Evolutionary conservation across 306 rosid species (phyloP).

Genomic region (Delonix regia): DNA sequence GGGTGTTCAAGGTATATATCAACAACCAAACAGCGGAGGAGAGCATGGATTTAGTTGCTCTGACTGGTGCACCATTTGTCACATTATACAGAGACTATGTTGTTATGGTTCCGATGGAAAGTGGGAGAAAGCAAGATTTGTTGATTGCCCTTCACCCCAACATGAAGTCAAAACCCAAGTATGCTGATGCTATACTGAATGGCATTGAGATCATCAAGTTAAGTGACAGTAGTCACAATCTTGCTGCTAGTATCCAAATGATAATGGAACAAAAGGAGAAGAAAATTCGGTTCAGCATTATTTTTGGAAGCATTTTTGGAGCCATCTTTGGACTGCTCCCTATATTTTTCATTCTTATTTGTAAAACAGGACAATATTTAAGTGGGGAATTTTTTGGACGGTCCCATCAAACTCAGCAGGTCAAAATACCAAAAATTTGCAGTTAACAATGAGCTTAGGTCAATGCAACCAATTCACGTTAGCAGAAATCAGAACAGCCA

Average conservation of each 20-base stretch:
- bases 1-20: conserved; percentile 49
- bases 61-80: conserved; percentile 30
- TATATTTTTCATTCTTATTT: conserved; percentile 1
- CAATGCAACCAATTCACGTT: conserved; percentile 40
- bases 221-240: conserved; percentile 38
- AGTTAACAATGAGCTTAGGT: conserved; percentile 27
- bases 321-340: conserved; percentile 23
- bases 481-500: conserved; percentile 45
- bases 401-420: background rate
- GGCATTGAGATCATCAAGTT: conserved; percentile 54
- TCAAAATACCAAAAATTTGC: conserved; percentile 20
- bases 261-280: conserved; percentile 6
- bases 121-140: conserved; percentile 27
- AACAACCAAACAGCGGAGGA: conserved; percentile 51
- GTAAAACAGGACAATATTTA: conserved; percentile 7
- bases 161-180: conserved; percentile 38
- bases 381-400: background rate
- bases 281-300: background rate
- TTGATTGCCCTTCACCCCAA: conserved; percentile 45
- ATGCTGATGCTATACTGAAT: conserved; percentile 45
- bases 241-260: conserved; percentile 35
- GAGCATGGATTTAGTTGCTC: conserved; percentile 38
- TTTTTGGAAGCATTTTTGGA: conserved; percentile 27
- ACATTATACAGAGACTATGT: conserved; percentile 42
- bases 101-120: conserved; percentile 34